Conservation (phyloP, 306 rosid species). For the Begonia fuchsioides region DNA sequence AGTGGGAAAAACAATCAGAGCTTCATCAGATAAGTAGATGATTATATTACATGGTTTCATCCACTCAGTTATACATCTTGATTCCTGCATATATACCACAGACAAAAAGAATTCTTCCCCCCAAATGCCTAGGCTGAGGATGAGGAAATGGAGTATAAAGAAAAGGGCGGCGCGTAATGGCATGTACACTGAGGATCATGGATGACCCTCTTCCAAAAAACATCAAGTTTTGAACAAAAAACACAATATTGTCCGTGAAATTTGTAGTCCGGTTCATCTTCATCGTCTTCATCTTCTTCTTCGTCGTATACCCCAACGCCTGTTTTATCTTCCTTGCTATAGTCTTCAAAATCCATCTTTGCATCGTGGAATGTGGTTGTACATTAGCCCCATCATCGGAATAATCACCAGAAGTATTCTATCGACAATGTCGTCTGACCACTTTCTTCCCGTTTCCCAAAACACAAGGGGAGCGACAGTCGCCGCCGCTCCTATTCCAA, state of each 20-base stretch:
- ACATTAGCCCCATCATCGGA: conserved; percentile 37
- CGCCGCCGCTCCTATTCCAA: conserved; percentile 73
- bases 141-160: conserved; percentile 37
- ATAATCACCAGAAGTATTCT: conserved; percentile 37
- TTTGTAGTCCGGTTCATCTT: conserved; percentile 15
- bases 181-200: conserved; percentile 51
- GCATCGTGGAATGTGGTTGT: conserved; percentile 22
- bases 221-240: conserved; percentile 55
- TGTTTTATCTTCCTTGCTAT: conserved; percentile 11
- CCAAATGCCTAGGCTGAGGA: conserved; percentile 19
- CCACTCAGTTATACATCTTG: not conserved
- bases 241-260: conserved; percentile 43
- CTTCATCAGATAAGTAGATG: no score
- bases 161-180: conserved; percentile 18
- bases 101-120: not conserved
- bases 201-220: conserved; percentile 23
- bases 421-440: conserved; percentile 38
- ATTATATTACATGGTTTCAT: no score
- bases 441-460: conserved; percentile 58
- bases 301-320: conserved; percentile 7
- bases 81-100: not conserved
- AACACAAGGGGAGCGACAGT: conserved; percentile 33
- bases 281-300: no score
- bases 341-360: conserved; percentile 20
- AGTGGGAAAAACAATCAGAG: no score